Evolutionary conservation across 2,329 filamentous ascomycete species (phyloP).

Genomic region (Gremmenia infestans): DNA sequence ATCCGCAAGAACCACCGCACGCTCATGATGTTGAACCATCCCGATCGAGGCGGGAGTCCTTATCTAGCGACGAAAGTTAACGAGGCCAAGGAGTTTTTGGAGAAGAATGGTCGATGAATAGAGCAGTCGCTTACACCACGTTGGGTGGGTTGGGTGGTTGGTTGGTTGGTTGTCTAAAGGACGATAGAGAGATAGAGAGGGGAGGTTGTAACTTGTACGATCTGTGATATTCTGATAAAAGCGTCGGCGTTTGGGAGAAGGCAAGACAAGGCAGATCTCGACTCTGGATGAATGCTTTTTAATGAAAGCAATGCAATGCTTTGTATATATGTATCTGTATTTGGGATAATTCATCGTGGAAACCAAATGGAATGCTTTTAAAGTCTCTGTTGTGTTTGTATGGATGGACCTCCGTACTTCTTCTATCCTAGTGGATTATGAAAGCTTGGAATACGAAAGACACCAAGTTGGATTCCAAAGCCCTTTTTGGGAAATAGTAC

Average conservation of each 20-base stretch:
- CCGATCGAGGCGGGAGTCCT: constrained; percentile 92
- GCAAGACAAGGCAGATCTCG: constrained; percentile 16
- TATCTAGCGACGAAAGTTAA: constrained; percentile 98
- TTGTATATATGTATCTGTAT: not conserved
- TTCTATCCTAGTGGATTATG: no score
- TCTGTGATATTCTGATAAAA: constrained; percentile 10
- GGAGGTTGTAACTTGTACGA: constrained; percentile 9
- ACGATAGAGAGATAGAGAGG: not conserved
- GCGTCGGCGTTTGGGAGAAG: constrained; percentile 22
- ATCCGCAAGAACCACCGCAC: constrained; percentile 92
- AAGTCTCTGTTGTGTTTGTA: no score
- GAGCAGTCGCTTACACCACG: no score
- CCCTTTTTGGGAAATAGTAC: no score
- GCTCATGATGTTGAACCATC: constrained; percentile 96
- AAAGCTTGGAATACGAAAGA: no score
- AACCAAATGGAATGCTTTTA: no score
- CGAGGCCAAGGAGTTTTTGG: constrained; percentile 93
- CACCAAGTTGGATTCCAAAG: no score
- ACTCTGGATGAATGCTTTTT: constrained; percentile 13
- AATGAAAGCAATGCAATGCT: constrained; percentile 3
- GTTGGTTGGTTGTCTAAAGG: not conserved
- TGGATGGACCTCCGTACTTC: no score
- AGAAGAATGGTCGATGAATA: constrained; percentile 52
- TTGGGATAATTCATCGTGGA: no score
- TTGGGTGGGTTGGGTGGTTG: no score